Evolutionary conservation across 2,329 filamentous ascomycete species (phyloP).

Genomic region (Pseudogymnoascus sp.): DNA sequence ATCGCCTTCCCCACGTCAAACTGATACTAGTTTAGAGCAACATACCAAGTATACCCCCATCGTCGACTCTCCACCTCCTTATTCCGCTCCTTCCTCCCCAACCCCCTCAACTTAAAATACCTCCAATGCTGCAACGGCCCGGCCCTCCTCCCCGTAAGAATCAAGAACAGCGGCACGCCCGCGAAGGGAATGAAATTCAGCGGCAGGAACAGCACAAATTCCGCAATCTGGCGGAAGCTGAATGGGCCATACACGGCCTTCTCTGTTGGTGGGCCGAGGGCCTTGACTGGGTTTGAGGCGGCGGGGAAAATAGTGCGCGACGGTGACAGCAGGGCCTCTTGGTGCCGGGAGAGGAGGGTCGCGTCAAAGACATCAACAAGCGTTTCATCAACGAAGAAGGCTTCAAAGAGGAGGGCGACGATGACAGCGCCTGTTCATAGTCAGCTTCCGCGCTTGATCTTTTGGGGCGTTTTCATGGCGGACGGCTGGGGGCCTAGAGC

Average conservation of each 20-base stretch:
- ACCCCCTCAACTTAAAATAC: conserved; percentile 74
- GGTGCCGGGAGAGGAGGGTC: conserved; percentile 29
- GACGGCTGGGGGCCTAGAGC: conserved; percentile 55
- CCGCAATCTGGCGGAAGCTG: conserved; percentile 81
- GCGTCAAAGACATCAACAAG: conserved; percentile 78
- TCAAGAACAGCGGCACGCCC: conserved; percentile 76
- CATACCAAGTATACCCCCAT: conserved; percentile 79
- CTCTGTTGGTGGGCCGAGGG: conserved; percentile 73
- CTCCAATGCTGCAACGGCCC: conserved; percentile 87
- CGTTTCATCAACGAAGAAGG: conserved; percentile 73
- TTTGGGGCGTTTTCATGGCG: neutral
- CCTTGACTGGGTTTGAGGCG: conserved; percentile 65
- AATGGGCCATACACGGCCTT: conserved; percentile 79
- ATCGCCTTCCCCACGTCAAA: neutral
- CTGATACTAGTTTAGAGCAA: neutral
- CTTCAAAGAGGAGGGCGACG: conserved; percentile 55
- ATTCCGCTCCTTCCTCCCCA: conserved; percentile 68
- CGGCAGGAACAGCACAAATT: conserved; percentile 71
- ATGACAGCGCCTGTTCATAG: conserved; percentile 21
- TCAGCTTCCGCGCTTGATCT: neutral
- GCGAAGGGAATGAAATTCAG: conserved; percentile 82
- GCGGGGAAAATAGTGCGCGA: conserved; percentile 60
- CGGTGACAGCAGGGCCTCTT: conserved; percentile 59
- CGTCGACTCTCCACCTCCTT: conserved; percentile 58
- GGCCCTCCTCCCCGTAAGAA: conserved; percentile 79